These are phyloP conservation scores for Rubus parviflorus DNA, from an alignment of 306 rosid species.

Conservation along the genomic window DNA sequence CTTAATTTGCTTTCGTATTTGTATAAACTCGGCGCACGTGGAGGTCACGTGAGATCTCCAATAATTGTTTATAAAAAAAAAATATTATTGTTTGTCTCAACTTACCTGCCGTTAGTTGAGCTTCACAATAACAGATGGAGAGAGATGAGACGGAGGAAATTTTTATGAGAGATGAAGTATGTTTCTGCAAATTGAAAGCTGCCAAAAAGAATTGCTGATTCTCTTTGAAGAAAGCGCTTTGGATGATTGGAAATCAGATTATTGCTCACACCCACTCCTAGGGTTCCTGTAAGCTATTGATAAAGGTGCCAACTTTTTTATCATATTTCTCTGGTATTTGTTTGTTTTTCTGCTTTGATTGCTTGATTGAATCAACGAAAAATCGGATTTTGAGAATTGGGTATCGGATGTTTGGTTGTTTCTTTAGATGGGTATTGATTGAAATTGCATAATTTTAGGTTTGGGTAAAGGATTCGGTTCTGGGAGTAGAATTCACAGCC, in stretches of 20 bases:
- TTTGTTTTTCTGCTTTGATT: background rate
- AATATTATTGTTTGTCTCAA: background rate
- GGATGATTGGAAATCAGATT: background rate
- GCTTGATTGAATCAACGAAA: background rate
- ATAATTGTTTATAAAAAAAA: no score
- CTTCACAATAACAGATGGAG: background rate
- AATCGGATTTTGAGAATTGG: conserved; percentile 9
- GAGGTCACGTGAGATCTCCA: background rate
- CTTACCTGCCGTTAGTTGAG: background rate
- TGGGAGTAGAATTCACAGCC: background rate
- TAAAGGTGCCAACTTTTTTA: conserved; percentile 1
- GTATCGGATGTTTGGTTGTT: background rate
- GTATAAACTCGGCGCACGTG: background rate
- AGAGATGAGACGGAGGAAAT: conserved; percentile 12
- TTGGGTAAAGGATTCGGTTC: background rate
- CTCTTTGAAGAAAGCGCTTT: background rate
- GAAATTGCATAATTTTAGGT: conserved; percentile 9
- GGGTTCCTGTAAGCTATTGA: conserved; percentile 25
- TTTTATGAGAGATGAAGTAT: background rate
- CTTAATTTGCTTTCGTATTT: no score
- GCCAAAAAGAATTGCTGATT: background rate
- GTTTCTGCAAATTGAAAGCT: conserved; percentile 5
- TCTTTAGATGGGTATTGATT: conserved; percentile 24
- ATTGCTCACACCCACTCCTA: conserved; percentile 10
- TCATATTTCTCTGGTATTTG: background rate